Base-by-base conservation (phyloP, 768 basidiomycete genomes). In the Plicaturopsis crispa region DNA sequence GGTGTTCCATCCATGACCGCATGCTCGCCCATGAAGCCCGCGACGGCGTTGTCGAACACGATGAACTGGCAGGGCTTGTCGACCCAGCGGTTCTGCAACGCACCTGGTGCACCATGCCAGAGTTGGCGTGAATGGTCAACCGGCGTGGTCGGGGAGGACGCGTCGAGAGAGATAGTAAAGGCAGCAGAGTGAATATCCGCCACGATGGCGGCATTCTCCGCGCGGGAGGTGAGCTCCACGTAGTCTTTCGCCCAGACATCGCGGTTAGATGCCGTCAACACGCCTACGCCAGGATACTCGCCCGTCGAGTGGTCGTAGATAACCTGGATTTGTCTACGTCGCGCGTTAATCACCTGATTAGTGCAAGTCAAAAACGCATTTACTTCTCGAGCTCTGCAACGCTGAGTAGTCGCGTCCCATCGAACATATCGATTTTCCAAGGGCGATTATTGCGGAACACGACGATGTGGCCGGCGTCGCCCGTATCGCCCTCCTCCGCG, bases 1-100 rank as follows among this genome's bases (percentile, higher is more conserved):
- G 88, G 88, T 12, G 88, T 90, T 24, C 88, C 88, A 49, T 91
- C 88, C 88, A 91, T 91, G 42, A 86, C 68, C 13, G 84, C 87
- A 55, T 91, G 93, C 57, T 97, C 93, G 33, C 93, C 93, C 75
- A 94, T 84, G 50, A 96, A 61, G 4, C 91, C 93, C 1, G 88
- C 83, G 35, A 75, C 66, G 10, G 69, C 76, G 46, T 89, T 86
- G 56, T 88, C 86, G 51, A 79, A 89, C 4, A 97, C 75, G 41
- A 96, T 74, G 54, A 91, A 80, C 55, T 97, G 77, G 41, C 78
- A 56, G 6, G 93, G 92, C 60, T 96, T 97, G 62, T 97, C 93
- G 33, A 90, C 78, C 80, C 84, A 88, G 31, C 85, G 76, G 44
- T 83, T 84, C 24, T 73, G 71, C 14, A 88, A 68, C n/a, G 80